These are phyloP conservation scores for Gaeumannomyces sp. DNA, from an alignment of 2,329 filamentous ascomycete species.

Conservation along the genomic window DNA sequence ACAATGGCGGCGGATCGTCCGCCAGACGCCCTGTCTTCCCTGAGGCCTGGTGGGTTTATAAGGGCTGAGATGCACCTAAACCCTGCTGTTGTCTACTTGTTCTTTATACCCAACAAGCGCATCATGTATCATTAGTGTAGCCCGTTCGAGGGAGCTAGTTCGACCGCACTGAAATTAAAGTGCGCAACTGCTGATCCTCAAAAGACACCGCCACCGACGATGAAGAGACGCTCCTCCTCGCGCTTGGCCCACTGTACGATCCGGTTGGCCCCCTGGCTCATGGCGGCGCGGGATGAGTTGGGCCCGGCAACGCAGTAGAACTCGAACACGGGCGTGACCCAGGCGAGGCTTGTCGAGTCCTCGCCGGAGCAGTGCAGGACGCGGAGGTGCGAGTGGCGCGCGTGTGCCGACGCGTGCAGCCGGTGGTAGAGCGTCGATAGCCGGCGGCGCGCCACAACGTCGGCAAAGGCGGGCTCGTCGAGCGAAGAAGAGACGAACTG, in stretches of 20 bases:
- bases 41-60: not conserved
- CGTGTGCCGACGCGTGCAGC: constrained; percentile 79
- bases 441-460: constrained; percentile 55
- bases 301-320: constrained; percentile 91
- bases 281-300: constrained; percentile 52
- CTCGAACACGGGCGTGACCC: constrained; percentile 88
- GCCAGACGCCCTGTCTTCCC: not conserved
- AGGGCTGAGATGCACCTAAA: not conserved
- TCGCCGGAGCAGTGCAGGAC: constrained; percentile 72
- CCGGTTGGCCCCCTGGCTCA: constrained; percentile 82
- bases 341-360: constrained; percentile 77
- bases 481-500: constrained; percentile 91
- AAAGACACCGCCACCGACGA: constrained; percentile 93
- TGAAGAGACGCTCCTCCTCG: constrained; percentile 92
- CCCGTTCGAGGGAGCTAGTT: not conserved
- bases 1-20: not conserved
- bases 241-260: constrained; percentile 86
- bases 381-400: constrained; percentile 76
- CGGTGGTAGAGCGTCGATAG: constrained; percentile 80
- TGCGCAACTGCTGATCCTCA: constrained; percentile 23
- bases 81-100: not conserved
- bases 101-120: not conserved
- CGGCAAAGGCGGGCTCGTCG: constrained; percentile 45
- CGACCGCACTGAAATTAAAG: not conserved
- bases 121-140: not conserved